phyloP scores from a whole-genome alignment of 306 rosid genomes.

The Mucuna pruriens region DNA sequence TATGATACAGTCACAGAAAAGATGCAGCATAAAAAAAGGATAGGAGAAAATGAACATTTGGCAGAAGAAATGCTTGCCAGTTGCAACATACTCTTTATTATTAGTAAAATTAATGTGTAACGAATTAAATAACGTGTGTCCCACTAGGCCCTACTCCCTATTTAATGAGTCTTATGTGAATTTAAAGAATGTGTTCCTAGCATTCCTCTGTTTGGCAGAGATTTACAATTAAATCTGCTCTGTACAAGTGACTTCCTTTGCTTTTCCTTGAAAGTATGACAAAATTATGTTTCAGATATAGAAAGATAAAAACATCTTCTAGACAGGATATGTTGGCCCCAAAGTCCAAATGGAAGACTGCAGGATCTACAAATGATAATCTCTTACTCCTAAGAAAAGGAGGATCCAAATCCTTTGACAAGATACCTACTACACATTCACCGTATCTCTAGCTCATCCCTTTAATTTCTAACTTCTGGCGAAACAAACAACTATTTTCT shows the following conservation, averaged over 20 bases:
- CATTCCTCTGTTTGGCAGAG: too few species aligned
- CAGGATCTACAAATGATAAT: neutral
- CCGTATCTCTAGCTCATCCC: neutral
- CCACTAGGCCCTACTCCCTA: neutral
- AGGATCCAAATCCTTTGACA: constrained; percentile 14
- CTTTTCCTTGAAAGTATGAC: constrained; percentile 2
- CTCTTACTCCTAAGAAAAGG: neutral
- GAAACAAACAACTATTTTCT: neutral
- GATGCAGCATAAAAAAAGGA: neutral
- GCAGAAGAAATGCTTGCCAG: neutral
- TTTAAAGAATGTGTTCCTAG: neutral
- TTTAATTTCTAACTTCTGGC: constrained; percentile 21
- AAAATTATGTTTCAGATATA: neutral
- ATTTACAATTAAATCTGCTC: neutral
- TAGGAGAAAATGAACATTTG: neutral
- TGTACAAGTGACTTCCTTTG: neutral
- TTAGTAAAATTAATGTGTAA: neutral
- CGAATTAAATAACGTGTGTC: neutral
- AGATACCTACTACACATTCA: neutral
- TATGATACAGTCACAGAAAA: neutral
- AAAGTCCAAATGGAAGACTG: neutral
- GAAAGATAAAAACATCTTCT: neutral
- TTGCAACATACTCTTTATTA: neutral
- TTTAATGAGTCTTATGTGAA: neutral
- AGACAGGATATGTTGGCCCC: constrained; percentile 1